Evolutionary conservation across 164 flowering plant species (phyloP), one percentile per base, ranked within the genome.

Genomic region (Aristolochia contorta): DNA sequence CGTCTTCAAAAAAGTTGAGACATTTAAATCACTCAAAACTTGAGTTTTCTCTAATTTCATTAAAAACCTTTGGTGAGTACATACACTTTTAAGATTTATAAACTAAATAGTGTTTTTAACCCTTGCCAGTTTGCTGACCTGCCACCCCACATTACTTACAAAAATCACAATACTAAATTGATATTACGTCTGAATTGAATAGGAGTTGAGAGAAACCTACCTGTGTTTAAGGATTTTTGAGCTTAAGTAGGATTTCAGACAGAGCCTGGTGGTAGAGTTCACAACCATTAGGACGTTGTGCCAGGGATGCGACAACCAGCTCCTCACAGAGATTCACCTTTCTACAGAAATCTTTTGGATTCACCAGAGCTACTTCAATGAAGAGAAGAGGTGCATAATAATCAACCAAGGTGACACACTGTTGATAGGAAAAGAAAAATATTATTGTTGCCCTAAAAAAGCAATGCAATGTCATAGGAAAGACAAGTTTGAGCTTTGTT

Each of bases 161-260:
- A 37, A 37, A 37, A 27, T 2, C 30, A 27, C 12, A 37, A 37
- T 37, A 37, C 43, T 37, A 37, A 37, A 10, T 37, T 10, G 1
- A 37, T 0, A 37, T 37, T 8, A 3, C 7, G 3, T 10, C 43
- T 0, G 43, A 0, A 37, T 37, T 4, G 7, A 37, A 37, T 6
- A 37, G 43, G 12, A 37, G 1, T 6, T 3, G 43, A 37, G 43
- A 10, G 10, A 10, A 37, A 43, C 16, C 16, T 57, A 94, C 99
- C 97, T 94, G 84, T 19, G 88, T 84, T 57, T 91, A 96, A 51
- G 99, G 99, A 76, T 94, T 95, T n/a, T 89, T 80, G 70, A 94
- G 71, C 79, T 83, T 89, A 21, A 25, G 57, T 22, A 80, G 27
- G 52, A 80, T 55, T 71, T 91, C 86, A 8, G 75, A 72, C 54